Conservation (phyloP, 768 basidiomycete genomes). For the Leccinum boreale region DNA sequence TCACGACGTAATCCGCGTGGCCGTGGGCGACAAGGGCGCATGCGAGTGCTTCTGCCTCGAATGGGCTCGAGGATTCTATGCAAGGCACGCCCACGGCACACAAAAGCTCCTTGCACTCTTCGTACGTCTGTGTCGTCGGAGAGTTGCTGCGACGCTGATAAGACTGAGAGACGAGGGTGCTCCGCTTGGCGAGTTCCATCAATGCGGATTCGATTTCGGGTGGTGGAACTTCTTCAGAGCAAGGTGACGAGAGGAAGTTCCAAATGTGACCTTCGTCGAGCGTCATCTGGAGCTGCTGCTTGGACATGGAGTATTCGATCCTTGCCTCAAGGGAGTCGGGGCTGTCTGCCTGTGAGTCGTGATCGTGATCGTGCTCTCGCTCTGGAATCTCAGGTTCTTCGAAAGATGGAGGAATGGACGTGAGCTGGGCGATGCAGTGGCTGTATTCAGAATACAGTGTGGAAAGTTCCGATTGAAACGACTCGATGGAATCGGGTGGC, state of each 20-base stretch:
- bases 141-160: constrained; percentile 60
- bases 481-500: constrained; percentile 21
- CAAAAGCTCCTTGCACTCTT: constrained; percentile 66
- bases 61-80: constrained; percentile 61
- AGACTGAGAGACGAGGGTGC: constrained; percentile 56
- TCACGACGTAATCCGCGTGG: constrained; percentile 81
- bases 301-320: constrained; percentile 53
- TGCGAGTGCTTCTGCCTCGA: constrained; percentile 86
- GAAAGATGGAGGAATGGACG: constrained; percentile 36
- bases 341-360: background rate
- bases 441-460: constrained; percentile 49
- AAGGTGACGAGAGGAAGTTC: constrained; percentile 37
- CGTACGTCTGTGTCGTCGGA: constrained; percentile 65
- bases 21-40: constrained; percentile 73
- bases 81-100: constrained; percentile 81
- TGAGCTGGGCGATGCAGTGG: constrained; percentile 44
- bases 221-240: constrained; percentile 8
- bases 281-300: constrained; percentile 56
- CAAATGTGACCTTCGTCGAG: constrained; percentile 62
- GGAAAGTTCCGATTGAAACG: constrained; percentile 37
- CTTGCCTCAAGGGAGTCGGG: constrained; percentile 34
- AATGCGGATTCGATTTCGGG: constrained; percentile 22
- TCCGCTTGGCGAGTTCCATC: constrained; percentile 45
- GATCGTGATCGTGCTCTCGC: constrained; percentile 4
- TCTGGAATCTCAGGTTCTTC: constrained; percentile 13